Evolutionary conservation across 495 filamentous ascomycete genomes (phyloP).

Genomic region (Neurospora pannonica): DNA sequence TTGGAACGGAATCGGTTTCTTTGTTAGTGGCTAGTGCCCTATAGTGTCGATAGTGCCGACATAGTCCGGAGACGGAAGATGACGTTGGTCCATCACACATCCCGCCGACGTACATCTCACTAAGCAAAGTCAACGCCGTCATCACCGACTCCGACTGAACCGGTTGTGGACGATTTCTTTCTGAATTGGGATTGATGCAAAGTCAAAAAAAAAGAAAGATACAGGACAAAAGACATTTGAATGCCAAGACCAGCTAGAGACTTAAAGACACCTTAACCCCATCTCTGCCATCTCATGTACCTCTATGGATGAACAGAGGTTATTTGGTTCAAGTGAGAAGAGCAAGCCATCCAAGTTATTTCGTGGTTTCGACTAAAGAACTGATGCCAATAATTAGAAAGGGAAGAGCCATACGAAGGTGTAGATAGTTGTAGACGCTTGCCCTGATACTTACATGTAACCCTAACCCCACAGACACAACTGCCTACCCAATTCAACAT

Average conservation of each 20-base stretch:
- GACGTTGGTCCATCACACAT: neutral
- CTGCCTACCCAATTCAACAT: neutral
- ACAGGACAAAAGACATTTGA: neutral
- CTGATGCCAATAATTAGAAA: neutral
- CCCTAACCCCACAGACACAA: neutral
- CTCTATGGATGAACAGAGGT: too few relatives aligned
- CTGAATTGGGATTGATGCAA: neutral
- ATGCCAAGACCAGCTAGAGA: neutral
- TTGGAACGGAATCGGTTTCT: neutral
- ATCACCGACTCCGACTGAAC: neutral
- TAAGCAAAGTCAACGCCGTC: neutral
- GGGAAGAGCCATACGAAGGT: neutral
- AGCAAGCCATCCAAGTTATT: neutral
- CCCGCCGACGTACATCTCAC: neutral
- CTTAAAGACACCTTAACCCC: too few relatives aligned
- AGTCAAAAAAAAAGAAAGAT: neutral
- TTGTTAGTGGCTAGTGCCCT: neutral
- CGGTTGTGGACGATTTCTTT: neutral
- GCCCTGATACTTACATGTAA: neutral
- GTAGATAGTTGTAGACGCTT: neutral
- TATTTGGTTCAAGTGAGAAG: neutral
- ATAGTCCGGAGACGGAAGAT: neutral
- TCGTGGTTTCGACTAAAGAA: neutral
- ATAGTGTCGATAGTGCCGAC: neutral
- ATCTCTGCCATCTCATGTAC: too few relatives aligned